Conservation (phyloP, 768 basidiomycete species). For the Boletus reticulatus region DNA sequence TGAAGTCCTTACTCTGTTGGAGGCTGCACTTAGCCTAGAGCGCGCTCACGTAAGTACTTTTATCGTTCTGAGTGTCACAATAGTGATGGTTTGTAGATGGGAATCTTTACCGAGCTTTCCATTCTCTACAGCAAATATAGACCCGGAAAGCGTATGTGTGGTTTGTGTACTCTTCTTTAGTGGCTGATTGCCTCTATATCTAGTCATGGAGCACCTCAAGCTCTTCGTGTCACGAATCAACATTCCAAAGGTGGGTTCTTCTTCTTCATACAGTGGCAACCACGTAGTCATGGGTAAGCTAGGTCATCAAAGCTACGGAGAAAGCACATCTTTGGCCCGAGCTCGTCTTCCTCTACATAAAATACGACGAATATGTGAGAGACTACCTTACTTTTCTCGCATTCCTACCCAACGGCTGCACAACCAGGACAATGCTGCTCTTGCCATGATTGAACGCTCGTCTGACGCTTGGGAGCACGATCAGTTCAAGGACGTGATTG, state of each 20-base stretch:
- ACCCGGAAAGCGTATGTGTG: constrained; percentile 79
- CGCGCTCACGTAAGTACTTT: constrained; percentile 73
- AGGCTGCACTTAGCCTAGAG: constrained; percentile 94
- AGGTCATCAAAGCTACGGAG: constrained; percentile 94
- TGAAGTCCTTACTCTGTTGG: constrained; percentile 86
- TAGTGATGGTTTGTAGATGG: constrained; percentile 57
- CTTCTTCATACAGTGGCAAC: background rate
- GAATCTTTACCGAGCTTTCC: constrained; percentile 94
- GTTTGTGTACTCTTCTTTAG: background rate
- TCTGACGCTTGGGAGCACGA: constrained; percentile 99
- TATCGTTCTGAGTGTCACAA: background rate
- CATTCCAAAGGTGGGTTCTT: constrained; percentile 75
- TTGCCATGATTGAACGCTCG: constrained; percentile 98
- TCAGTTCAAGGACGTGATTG: constrained; percentile 98
- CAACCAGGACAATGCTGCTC: constrained; percentile 86
- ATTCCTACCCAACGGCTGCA: constrained; percentile 1
- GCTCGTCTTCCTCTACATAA: constrained; percentile 97
- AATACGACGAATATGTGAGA: constrained; percentile 90
- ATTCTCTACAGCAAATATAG: constrained; percentile 93
- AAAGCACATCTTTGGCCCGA: constrained; percentile 98
- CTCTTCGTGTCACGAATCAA: constrained; percentile 95
- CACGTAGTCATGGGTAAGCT: background rate
- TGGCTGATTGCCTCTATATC: constrained; percentile 6
- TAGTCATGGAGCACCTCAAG: constrained; percentile 99
- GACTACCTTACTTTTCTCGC: background rate